Evolutionary conservation across 129 eudicot genomes (phyloP).

Genomic region (Saussurea involucrata): DNA sequence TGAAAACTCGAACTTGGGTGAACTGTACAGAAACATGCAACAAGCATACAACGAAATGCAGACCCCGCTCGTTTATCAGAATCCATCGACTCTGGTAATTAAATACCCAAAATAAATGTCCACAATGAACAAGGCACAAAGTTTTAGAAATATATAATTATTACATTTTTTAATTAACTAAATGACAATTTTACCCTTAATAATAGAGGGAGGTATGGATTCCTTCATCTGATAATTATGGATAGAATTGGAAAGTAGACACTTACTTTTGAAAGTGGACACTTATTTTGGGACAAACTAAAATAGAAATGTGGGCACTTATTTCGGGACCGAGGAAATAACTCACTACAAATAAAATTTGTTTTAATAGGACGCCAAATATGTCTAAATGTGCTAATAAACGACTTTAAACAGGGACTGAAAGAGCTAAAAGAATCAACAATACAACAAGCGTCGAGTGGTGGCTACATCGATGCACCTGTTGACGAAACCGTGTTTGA

Average conservation of each 20-base stretch:
- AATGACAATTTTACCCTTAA: background rate
- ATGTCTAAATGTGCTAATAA: background rate
- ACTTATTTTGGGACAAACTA: background rate
- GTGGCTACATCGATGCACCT: slow-evolving; percentile 83
- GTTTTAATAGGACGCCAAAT: background rate
- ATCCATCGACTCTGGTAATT: slow-evolving; percentile 69
- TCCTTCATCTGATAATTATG: background rate
- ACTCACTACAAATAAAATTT: background rate
- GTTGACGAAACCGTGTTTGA: slow-evolving; percentile 83
- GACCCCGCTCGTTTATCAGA: slow-evolving; percentile 86
- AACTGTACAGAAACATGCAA: slow-evolving; percentile 72
- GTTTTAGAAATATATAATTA: background rate
- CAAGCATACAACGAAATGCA: slow-evolving; percentile 87
- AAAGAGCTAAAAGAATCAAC: slow-evolving; percentile 95
- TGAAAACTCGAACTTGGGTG: slow-evolving; percentile 69
- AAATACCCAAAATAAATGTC: background rate
- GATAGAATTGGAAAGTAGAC: background rate
- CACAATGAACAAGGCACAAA: background rate
- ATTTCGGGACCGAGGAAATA: background rate
- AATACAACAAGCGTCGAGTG: slow-evolving; percentile 64
- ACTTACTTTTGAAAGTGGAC: background rate
- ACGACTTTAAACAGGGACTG: slow-evolving; percentile 49
- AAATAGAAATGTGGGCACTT: background rate
- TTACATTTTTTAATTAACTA: background rate
- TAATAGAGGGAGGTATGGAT: background rate